These are phyloP conservation scores for Mycena venus DNA, from an alignment of 768 basidiomycete species.

Conservation along the genomic window DNA sequence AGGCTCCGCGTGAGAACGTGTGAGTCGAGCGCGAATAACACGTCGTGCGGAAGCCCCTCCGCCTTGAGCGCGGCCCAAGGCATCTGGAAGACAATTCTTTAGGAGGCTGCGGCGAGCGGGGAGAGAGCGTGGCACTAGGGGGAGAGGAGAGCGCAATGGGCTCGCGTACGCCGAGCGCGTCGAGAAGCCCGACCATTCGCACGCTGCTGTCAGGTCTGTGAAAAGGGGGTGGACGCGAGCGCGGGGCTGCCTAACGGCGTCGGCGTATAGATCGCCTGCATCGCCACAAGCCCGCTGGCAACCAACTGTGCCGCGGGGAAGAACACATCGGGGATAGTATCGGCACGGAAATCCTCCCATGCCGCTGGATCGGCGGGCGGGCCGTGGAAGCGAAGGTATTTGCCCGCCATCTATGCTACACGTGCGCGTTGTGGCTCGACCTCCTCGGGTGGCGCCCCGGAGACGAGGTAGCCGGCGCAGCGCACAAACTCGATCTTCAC, in stretches of 20 bases:
- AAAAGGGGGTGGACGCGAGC: constrained; percentile 64
- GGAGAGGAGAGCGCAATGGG: constrained; percentile 19
- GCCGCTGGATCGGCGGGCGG: constrained; percentile 60
- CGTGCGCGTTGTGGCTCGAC: constrained; percentile 52
- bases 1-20: constrained; percentile 74
- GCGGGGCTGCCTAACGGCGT: constrained; percentile 61
- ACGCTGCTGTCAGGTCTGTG: constrained; percentile 61
- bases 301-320: constrained; percentile 40
- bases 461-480: constrained; percentile 74
- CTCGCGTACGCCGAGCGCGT: constrained; percentile 51
- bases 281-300: constrained; percentile 58
- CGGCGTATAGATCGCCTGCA: constrained; percentile 64
- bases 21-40: constrained; percentile 73
- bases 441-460: constrained; percentile 63
- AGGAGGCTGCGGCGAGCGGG: constrained; percentile 35
- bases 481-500: constrained; percentile 82
- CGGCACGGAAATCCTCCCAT: constrained; percentile 72
- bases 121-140: constrained; percentile 34
- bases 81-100: constrained; percentile 36
- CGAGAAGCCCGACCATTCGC: constrained; percentile 56
- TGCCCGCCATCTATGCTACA: constrained; percentile 74
- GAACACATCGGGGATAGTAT: constrained; percentile 60
- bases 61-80: constrained; percentile 69
- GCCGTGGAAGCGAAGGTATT: constrained; percentile 75
- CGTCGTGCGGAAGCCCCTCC: constrained; percentile 78